These are phyloP conservation scores for Solanum rostratum DNA, from an alignment of 257 asterid species.

Conservation along the genomic window DNA sequence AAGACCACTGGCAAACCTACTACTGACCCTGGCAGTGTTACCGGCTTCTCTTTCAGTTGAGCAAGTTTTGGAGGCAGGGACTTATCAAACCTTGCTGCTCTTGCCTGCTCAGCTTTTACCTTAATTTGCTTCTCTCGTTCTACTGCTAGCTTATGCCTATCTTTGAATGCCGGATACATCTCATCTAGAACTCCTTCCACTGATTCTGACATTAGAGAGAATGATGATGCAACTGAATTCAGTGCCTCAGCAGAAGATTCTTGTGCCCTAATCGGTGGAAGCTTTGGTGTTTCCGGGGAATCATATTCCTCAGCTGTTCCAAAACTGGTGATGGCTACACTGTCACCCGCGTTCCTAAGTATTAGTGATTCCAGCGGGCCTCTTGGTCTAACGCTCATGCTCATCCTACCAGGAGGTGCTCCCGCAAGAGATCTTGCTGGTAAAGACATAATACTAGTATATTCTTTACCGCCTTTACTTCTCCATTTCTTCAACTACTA, in stretches of 20 bases:
- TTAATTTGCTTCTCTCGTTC: conserved; percentile 79
- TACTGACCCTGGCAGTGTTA: neutral
- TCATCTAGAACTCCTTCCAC: conserved; percentile 83
- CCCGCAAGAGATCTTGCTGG: conserved; percentile 72
- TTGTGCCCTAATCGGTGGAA: conserved; percentile 15
- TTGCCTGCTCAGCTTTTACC: conserved; percentile 82
- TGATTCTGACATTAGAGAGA: conserved; percentile 78
- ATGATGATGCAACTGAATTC: conserved; percentile 61
- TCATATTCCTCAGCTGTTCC: conserved; percentile 60
- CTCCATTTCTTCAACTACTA: conserved; percentile 93
- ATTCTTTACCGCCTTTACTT: conserved; percentile 53
- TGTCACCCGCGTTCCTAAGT: conserved; percentile 77
- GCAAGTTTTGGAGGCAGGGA: conserved; percentile 73
- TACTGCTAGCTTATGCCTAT: conserved; percentile 80
- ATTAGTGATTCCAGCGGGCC: conserved; percentile 84
- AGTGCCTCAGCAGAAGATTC: conserved; percentile 22
- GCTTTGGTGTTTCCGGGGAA: conserved; percentile 44
- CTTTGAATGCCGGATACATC: conserved; percentile 83
- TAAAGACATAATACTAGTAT: conserved; percentile 49
- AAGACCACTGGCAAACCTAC: conserved; percentile 9
- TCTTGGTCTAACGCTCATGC: conserved; percentile 37
- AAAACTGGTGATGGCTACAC: conserved; percentile 58
- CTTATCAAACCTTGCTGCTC: conserved; percentile 68
- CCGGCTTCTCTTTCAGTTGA: conserved; percentile 62
- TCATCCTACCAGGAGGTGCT: conserved; percentile 50